Evolutionary conservation across 2,329 filamentous ascomycete species (phyloP).

Genomic region (Xylariaceae sp.): DNA sequence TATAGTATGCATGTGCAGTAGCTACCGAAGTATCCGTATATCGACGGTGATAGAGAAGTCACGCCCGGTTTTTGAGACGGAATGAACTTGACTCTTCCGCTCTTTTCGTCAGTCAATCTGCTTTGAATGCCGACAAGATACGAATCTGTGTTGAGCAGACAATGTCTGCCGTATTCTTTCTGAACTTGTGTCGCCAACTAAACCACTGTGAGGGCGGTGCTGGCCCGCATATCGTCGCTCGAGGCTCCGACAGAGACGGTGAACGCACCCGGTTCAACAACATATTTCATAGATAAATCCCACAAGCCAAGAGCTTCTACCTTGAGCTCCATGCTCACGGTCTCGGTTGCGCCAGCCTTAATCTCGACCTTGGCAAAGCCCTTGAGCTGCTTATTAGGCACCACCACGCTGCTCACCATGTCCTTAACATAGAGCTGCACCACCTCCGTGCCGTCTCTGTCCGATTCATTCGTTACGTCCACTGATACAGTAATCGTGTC

Average conservation of each 20-base stretch:
- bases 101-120: no score
- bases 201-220: slow-evolving; percentile 51
- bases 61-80: no score
- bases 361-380: slow-evolving; percentile 63
- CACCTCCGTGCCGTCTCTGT: slow-evolving; percentile 58
- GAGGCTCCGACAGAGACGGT: slow-evolving; percentile 55
- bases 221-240: slow-evolving; percentile 51
- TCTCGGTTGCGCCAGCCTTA: slow-evolving; percentile 54
- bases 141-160: no score
- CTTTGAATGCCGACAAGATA: no score
- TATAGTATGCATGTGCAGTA: no score
- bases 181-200: background rate
- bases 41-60: no score
- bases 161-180: background rate
- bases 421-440: slow-evolving; percentile 65
- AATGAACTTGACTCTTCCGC: no score
- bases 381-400: slow-evolving; percentile 59
- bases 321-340: slow-evolving; percentile 43
- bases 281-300: slow-evolving; percentile 60
- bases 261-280: slow-evolving; percentile 68
- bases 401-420: slow-evolving; percentile 54
- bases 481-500: slow-evolving; percentile 56
- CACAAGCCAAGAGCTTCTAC: slow-evolving; percentile 50
- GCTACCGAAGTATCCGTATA: no score
- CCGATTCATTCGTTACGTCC: slow-evolving; percentile 55